Base-by-base conservation (phyloP, 306 rosid genomes). In the Begonia peltatifolia region DNA sequence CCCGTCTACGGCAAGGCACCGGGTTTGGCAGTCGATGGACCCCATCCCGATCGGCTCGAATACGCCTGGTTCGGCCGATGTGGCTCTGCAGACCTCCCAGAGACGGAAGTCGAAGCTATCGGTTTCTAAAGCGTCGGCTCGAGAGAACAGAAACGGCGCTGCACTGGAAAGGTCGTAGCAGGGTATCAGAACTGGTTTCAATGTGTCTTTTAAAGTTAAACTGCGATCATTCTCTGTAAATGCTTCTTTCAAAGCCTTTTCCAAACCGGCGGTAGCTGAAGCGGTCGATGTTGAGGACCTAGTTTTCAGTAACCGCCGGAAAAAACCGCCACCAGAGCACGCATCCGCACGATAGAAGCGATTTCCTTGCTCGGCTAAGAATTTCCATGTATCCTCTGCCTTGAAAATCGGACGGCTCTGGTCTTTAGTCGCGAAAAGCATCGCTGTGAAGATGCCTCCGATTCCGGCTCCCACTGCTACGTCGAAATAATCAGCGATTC, bases 21-120 rank as follows among this genome's bases (percentile, higher is more conserved):
- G 50, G 6, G 84, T 92, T 16, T 71, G 75, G 4, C 70, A 75
- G 55, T 92, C 85, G 15, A 79, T 62, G 15, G 99, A 92, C 63
- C 75, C 64, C 96, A 92, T 78, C 54, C 74, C 66, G 11, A 86
- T 83, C 66, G 94, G 94, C 12, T 83, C 87, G 38, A 85, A 80
- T 47, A 71, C 13, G 18, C 75, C 94, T 70, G 96, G 95, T 47
- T 83, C 93, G 9, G 99, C 96, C 38, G 96, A 72, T 46, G 99
- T 92, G 38, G 99, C 99, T 0, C 90, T 78, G 71, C 99, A 86
- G 1, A 92, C 88, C 76, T 86, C 94, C 96, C 99, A 86, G 20
- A 92, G 86, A 12, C 77, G 77, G 78, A 92, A 92, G 59, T 92
- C 94, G 67, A 68, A 92, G 76, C 88, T 81, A 10, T 86, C 94